Conservation (phyloP, 1,139 yeast species). For the Blastobotrys buckinghamii region DNA sequence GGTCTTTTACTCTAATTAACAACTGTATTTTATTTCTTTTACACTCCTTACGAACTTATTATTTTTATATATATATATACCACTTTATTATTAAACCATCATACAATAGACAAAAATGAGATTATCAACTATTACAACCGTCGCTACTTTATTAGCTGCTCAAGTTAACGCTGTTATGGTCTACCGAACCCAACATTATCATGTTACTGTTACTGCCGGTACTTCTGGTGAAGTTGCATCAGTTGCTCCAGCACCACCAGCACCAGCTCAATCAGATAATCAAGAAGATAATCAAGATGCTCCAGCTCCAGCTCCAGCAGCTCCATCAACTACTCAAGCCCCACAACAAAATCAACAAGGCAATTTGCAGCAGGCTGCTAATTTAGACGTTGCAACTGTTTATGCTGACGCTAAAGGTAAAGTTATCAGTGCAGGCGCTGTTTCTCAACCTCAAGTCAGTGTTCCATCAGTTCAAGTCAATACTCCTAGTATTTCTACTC, state of each 20-base stretch:
- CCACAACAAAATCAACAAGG: slow-evolving; percentile 2
- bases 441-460: slow-evolving; percentile 1
- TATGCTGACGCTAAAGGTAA: slow-evolving; percentile 5
- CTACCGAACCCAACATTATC: slow-evolving; percentile 24
- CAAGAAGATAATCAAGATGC: neutral
- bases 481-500: neutral
- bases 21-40: neutral
- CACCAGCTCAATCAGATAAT: slow-evolving; percentile 2
- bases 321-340: slow-evolving; percentile 1
- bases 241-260: slow-evolving; percentile 9
- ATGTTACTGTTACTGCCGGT: slow-evolving; percentile 26
- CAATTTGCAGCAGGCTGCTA: slow-evolving; percentile 1
- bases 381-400: slow-evolving; percentile 4
- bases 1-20: neutral
- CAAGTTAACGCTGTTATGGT: slow-evolving; percentile 21
- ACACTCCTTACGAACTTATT: neutral
- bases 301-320: neutral
- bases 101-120: slow-evolving; percentile 8
- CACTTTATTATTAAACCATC: neutral
- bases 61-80: neutral
- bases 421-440: slow-evolving; percentile 10
- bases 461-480: slow-evolving; percentile 3
- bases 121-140: slow-evolving; percentile 10
- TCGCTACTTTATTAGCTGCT: slow-evolving; percentile 12
- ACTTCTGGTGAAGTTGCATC: slow-evolving; percentile 13